Evolutionary conservation across 2,329 filamentous ascomycete species (phyloP).

Genomic region (Aspergillus sp.): DNA sequence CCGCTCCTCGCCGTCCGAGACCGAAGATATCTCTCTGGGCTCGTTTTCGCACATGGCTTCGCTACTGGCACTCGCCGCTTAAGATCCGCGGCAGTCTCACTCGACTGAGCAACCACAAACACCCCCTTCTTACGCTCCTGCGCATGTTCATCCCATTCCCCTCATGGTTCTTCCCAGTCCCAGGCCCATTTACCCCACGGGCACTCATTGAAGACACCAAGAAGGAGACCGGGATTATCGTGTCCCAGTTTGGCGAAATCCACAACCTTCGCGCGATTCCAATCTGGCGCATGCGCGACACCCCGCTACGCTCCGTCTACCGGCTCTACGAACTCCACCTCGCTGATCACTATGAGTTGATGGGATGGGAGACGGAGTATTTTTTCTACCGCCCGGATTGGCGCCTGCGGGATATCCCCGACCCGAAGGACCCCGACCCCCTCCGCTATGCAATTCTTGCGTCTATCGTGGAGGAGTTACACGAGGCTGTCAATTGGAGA

Average conservation of each 20-base stretch:
- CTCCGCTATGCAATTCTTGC: constrained; percentile 10
- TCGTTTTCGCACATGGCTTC: constrained; percentile 17
- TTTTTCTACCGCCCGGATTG: constrained; percentile 6
- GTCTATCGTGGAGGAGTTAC: constrained; percentile 6
- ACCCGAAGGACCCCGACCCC: constrained; percentile 2
- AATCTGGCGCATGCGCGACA: constrained; percentile 8
- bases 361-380: constrained; percentile 6
- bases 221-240: constrained; percentile 11
- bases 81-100: constrained; percentile 20
- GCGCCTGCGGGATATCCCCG: constrained; percentile 1
- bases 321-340: constrained; percentile 6
- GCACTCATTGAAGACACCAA: constrained; percentile 13
- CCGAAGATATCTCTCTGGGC: constrained; percentile 14
- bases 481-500: constrained; percentile 7
- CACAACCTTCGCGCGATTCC: constrained; percentile 12
- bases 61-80: constrained; percentile 19
- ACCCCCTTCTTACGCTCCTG: constrained; percentile 21
- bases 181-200: constrained; percentile 18
- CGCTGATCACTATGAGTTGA: not conserved
- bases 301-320: constrained; percentile 4
- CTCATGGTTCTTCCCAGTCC: constrained; percentile 24
- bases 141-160: constrained; percentile 25
- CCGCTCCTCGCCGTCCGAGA: constrained; percentile 7
- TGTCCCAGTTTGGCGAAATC: constrained; percentile 17
- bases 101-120: constrained; percentile 20